Percentiles rank a stretch among this genome's conserved stretches.
Evolutionary conservation across 192 early-diverging fungal genomes (phyloP).

Genomic region (Coemansia sp.): DNA sequence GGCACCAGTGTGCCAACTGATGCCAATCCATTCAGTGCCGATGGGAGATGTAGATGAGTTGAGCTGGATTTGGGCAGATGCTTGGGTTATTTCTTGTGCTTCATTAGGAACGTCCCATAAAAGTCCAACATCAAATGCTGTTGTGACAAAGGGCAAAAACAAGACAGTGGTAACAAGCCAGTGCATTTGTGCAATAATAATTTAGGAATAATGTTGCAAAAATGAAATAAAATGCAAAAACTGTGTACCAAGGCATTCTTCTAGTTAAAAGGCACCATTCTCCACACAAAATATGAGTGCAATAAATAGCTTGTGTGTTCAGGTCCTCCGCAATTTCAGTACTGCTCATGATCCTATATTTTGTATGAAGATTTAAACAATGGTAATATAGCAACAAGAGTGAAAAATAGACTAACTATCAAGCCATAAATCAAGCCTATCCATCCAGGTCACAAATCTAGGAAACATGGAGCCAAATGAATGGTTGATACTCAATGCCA

Average conservation of each 20-base stretch:
- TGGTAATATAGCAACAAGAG: not conserved
- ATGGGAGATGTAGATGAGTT: slow-evolving; percentile 40
- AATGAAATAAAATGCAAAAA: not conserved
- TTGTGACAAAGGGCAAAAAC: not conserved
- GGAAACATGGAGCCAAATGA: slow-evolving; percentile 28
- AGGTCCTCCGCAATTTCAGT: not conserved
- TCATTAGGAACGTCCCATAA: slow-evolving; percentile 44
- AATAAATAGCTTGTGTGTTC: not conserved
- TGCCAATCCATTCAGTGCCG: slow-evolving; percentile 50
- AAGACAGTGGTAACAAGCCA: not conserved
- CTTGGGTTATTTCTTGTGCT: slow-evolving; percentile 37
- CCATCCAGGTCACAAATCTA: slow-evolving; percentile 44
- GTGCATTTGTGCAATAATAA: not conserved
- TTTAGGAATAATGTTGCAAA: not conserved
- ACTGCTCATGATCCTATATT: not conserved
- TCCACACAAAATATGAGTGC: no score
- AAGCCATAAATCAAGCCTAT: slow-evolving; percentile 40
- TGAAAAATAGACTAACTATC: not conserved
- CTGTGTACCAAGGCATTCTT: no score
- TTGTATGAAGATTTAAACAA: not conserved
- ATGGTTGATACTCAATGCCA: slow-evolving; percentile 36
- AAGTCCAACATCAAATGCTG: slow-evolving; percentile 36
- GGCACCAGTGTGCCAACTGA: slow-evolving; percentile 41
- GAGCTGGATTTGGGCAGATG: slow-evolving; percentile 32
- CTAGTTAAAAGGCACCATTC: no score